Base-by-base conservation (phyloP, 2,329 filamentous ascomycete species). In the Pseudocercospora musae region DNA sequence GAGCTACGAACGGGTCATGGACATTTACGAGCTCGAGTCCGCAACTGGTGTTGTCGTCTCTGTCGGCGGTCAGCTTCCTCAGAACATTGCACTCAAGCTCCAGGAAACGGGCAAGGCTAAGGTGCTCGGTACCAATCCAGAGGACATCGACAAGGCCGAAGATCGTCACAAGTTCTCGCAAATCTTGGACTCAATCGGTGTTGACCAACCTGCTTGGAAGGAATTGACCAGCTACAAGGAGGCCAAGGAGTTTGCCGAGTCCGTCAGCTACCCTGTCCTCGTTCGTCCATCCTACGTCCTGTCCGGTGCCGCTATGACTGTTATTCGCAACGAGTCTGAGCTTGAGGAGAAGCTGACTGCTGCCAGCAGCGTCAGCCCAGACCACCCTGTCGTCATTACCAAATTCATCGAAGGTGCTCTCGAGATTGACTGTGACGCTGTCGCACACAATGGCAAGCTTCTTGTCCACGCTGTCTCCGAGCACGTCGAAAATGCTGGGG, bases 151-250 rank as follows among this genome's bases (percentile, higher is more conserved):
- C 84, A 96, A 93, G 82, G 95, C 95, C 52, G 95, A 99, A 79
- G 93, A 99, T 77, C 88, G 95, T 75, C 93, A 98, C 78, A 98
- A 99, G 79, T 99, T 99, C 83, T 97, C 94, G 21, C 90, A 93
- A 73, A 98, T 98, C 67, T 85, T 99, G 50, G 95, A 99, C 78
- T 96, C 91, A 77, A 97, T 98, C 71, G 94, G 93, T 63, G 88
- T 99, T 60, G 94, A 98, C 76, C 95, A 99, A 80, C 95, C 95
- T 37, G 92, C 92, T 9, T 99, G 95, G 95, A 96, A 96, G 79
- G 95, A 99, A 77, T 87, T 98, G 42, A 96, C 90, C 29, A 97
- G 91, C 15, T 91, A 94, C 65, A 81, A 89, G 65, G 95, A 91
- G 20, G 95, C 93, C n/a, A 89, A 93, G 80, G 81, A 85, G 66